Evolutionary conservation across 2,329 filamentous ascomycete genomes (phyloP).

Genomic region (Fusarium pseudocircinatum): DNA sequence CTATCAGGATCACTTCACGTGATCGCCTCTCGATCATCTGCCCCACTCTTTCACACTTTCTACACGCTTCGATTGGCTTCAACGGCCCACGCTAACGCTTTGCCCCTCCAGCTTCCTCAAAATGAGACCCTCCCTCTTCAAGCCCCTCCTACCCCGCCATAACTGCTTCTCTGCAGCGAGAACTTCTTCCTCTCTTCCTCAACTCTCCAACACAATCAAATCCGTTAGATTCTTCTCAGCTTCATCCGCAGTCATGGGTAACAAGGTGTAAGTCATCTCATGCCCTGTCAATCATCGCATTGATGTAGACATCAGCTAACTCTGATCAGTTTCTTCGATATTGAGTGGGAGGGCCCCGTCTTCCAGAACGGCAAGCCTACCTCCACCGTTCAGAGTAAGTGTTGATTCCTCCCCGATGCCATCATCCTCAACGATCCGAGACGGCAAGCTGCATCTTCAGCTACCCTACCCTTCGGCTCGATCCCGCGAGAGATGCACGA

Average conservation of each 20-base stretch:
- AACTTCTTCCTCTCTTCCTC: constrained; percentile 55
- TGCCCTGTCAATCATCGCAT: constrained; percentile 8
- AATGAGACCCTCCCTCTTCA: constrained; percentile 57
- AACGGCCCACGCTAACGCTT: constrained; percentile 49
- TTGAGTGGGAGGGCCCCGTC: constrained; percentile 77
- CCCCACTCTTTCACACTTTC: constrained; percentile 13
- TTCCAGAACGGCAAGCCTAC: constrained; percentile 69
- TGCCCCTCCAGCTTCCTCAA: constrained; percentile 55
- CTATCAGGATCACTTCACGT: constrained; percentile 43
- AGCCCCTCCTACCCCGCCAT: constrained; percentile 60
- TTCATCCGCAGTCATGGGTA: constrained; percentile 73
- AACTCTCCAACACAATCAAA: constrained; percentile 54
- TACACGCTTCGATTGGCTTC: constrained; percentile 40
- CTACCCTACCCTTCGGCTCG: not conserved
- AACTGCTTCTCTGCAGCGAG: constrained; percentile 52
- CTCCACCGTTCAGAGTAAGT: constrained; percentile 67
- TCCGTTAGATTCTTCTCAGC: constrained; percentile 62
- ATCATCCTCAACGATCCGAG: constrained; percentile 8
- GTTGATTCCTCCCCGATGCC: constrained; percentile 1
- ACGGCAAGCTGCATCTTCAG: not conserved
- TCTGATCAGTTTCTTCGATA: constrained; percentile 71
- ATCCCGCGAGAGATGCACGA: not conserved
- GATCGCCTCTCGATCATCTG: constrained; percentile 34
- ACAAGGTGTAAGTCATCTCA: constrained; percentile 69
- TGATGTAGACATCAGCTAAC: constrained; percentile 33